phyloP scores from a whole-genome alignment of 306 rosid genomes.

The Glycyrrhiza uralensis region DNA sequence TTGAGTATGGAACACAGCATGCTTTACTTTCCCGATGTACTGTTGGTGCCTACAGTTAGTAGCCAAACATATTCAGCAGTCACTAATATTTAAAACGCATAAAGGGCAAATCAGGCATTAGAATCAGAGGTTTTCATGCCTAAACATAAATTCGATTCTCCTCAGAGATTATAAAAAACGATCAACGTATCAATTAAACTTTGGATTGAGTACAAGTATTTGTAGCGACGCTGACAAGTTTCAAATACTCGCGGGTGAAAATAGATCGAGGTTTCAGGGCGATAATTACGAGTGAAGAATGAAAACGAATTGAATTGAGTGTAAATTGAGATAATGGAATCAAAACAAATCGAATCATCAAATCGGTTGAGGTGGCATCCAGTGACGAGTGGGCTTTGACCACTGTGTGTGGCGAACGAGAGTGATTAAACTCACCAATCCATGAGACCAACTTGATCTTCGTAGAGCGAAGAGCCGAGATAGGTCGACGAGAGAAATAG shows the following conservation, averaged over 20 bases:
- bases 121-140: neutral
- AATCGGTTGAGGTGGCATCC: neutral
- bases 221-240: neutral
- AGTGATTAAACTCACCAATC: conserved; percentile 67
- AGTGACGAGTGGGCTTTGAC: neutral
- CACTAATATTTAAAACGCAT: conserved; percentile 3
- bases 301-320: neutral
- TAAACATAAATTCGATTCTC: neutral
- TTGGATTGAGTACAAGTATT: neutral
- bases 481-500: conserved; percentile 33
- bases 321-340: neutral
- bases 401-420: neutral
- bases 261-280: neutral
- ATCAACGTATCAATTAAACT: neutral
- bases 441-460: conserved; percentile 97
- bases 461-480: conserved; percentile 55
- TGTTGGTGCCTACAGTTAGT: conserved; percentile 73
- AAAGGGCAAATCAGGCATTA: neutral
- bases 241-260: neutral
- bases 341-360: neutral
- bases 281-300: neutral
- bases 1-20: conserved; percentile 87
- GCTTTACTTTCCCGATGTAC: conserved; percentile 89
- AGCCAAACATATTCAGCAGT: neutral
- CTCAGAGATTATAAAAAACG: neutral